Evolutionary conservation across 1,284 basidiomycete species (phyloP).

Genomic region (Malassezia yamatoensis): DNA sequence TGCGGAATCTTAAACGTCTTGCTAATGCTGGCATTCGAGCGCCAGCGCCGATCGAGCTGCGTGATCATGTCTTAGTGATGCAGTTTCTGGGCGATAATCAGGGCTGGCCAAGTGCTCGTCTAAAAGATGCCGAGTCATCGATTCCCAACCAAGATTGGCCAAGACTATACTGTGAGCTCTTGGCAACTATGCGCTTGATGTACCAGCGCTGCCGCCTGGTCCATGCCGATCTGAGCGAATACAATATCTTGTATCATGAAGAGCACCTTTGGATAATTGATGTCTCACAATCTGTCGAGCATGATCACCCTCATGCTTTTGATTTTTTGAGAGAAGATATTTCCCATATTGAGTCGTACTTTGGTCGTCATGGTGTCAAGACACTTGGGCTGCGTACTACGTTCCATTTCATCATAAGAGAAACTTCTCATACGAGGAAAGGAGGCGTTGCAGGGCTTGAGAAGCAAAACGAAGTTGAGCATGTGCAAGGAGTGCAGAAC

Average conservation of each 20-base stretch:
- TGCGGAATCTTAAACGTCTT: slow-evolving; percentile 83
- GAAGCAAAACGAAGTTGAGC: slow-evolving; percentile 18
- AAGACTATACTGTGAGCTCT: slow-evolving; percentile 66
- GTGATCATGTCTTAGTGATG: slow-evolving; percentile 97
- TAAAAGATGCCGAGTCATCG: slow-evolving; percentile 39
- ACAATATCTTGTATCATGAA: slow-evolving; percentile 75
- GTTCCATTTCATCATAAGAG: slow-evolving; percentile 57
- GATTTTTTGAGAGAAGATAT: slow-evolving; percentile 91
- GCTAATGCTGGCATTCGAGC: slow-evolving; percentile 69
- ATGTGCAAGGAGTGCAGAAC: slow-evolving; percentile 17
- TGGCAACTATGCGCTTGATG: slow-evolving; percentile 71
- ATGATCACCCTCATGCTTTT: slow-evolving; percentile 75
- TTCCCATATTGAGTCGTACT: slow-evolving; percentile 86
- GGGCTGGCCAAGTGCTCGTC: slow-evolving; percentile 38
- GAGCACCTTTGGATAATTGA: slow-evolving; percentile 85
- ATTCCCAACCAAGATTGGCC: slow-evolving; percentile 23
- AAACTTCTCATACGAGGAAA: slow-evolving; percentile 13
- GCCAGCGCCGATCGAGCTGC: slow-evolving; percentile 79
- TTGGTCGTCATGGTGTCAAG: slow-evolving; percentile 59
- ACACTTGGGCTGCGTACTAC: slow-evolving; percentile 70
- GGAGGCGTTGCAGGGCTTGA: slow-evolving; percentile 32
- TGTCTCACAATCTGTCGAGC: slow-evolving; percentile 95
- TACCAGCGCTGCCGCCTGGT: slow-evolving; percentile 86
- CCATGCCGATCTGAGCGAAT: slow-evolving; percentile 94
- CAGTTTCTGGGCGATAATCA: slow-evolving; percentile 62